Conservation (phyloP, 768 basidiomycete species). For the Pleurotus tuber-regium region DNA sequence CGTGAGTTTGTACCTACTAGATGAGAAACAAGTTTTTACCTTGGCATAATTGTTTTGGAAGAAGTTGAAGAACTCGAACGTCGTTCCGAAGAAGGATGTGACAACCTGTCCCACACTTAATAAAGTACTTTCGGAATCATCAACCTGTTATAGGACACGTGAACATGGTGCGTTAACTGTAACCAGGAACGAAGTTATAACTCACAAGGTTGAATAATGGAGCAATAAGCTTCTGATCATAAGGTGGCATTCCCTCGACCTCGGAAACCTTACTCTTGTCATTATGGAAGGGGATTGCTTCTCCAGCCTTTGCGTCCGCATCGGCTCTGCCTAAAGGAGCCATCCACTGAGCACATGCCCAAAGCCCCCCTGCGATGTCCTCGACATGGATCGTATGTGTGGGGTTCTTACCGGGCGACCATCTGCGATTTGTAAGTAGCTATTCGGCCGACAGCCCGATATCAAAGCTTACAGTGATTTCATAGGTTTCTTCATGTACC, state of each 20-base stretch:
- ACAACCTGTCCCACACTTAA: conserved; percentile 63
- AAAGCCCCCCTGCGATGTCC: conserved; percentile 75
- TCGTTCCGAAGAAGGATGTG: conserved; percentile 73
- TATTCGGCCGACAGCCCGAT: background rate
- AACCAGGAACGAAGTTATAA: background rate
- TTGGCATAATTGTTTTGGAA: conserved; percentile 66
- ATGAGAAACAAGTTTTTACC: conserved; percentile 34
- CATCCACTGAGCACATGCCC: conserved; percentile 81
- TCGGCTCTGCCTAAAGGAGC: conserved; percentile 56
- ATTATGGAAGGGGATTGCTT: conserved; percentile 62
- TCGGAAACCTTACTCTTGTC: conserved; percentile 67
- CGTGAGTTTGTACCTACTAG: background rate
- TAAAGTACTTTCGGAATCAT: conserved; percentile 72
- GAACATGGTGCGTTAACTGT: background rate
- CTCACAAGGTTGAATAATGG: conserved; percentile 82
- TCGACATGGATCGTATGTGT: conserved; percentile 76
- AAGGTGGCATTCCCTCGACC: conserved; percentile 58
- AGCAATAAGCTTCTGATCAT: conserved; percentile 57
- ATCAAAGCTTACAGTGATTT: conserved; percentile 63
- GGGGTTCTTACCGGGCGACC: conserved; percentile 76
- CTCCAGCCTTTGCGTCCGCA: conserved; percentile 65
- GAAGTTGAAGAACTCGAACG: conserved; percentile 77
- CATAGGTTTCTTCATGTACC: conserved; percentile 81
- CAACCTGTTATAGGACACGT: conserved; percentile 44
- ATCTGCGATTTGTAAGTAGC: conserved; percentile 39